phyloP scores from a whole-genome alignment of 345 rosid genomes.

The Bruguiera parviflora region DNA sequence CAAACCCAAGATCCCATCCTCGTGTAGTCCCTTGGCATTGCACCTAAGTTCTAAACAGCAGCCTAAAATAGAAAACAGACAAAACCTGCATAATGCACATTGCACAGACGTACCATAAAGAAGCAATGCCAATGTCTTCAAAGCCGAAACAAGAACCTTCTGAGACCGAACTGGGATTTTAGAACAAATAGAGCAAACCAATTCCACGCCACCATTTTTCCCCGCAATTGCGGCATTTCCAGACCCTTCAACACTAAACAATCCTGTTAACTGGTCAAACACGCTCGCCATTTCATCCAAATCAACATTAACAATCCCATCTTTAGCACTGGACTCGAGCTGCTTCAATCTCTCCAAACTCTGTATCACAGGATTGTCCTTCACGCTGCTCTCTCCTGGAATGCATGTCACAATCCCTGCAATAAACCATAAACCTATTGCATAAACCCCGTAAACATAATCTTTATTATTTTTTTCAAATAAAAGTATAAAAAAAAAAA shows the following conservation, averaged over 20 bases:
- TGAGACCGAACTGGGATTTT: constrained; percentile 38
- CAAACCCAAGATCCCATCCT: too few relatives aligned
- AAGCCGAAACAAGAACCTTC: constrained; percentile 41
- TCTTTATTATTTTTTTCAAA: neutral
- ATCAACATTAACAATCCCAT: constrained; percentile 29
- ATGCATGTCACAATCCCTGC: constrained; percentile 71
- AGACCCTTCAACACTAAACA: constrained; percentile 41
- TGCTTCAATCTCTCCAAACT: constrained; percentile 59
- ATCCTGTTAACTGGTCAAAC: constrained; percentile 41
- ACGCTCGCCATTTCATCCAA: constrained; percentile 43
- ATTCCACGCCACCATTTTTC: constrained; percentile 64
- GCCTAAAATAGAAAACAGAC: neutral
- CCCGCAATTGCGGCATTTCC: constrained; percentile 62
- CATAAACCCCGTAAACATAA: too few relatives aligned
- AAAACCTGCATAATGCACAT: neutral
- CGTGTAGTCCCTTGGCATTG: too few relatives aligned
- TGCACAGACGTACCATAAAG: constrained; percentile 49
- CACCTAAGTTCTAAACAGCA: too few relatives aligned
- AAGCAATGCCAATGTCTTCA: constrained; percentile 53
- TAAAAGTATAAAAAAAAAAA: neutral
- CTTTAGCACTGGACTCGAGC: constrained; percentile 18
- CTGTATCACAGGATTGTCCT: constrained; percentile 58
- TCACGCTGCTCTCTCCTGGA: constrained; percentile 61
- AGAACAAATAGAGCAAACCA: constrained; percentile 55
- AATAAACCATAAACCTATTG: neutral